These are phyloP conservation scores for Asterophora lycoperdoides DNA, from an alignment of 768 basidiomycete species.

Conservation along the genomic window DNA sequence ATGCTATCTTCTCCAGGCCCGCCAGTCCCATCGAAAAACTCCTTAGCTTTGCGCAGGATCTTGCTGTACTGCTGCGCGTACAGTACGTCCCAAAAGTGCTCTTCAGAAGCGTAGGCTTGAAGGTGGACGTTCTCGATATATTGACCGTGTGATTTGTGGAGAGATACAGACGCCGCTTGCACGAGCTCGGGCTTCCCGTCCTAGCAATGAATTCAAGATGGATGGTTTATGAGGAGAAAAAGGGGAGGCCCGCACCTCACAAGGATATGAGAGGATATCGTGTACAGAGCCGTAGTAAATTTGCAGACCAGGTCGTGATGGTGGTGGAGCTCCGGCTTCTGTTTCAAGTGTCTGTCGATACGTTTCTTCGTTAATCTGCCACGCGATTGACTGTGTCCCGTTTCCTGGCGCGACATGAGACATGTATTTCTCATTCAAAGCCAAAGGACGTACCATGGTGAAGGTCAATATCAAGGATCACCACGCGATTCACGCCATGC, in stretches of 20 bases:
- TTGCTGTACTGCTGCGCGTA: constrained; percentile 62
- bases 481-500: constrained; percentile 70
- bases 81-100: constrained; percentile 71
- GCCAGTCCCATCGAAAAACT: constrained; percentile 67
- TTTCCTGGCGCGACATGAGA: constrained; percentile 51
- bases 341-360: constrained; percentile 63
- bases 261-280: constrained; percentile 88
- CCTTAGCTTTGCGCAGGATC: constrained; percentile 62
- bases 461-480: constrained; percentile 91
- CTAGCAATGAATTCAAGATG: constrained; percentile 29
- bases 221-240: background rate
- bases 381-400: constrained; percentile 88
- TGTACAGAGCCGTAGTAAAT: constrained; percentile 93
- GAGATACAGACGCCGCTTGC: constrained; percentile 81
- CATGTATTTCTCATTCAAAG: background rate
- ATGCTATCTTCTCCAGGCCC: constrained; percentile 65
- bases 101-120: constrained; percentile 61
- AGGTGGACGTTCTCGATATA: constrained; percentile 86
- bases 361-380: constrained; percentile 89
- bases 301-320: constrained; percentile 43
- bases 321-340: constrained; percentile 34
- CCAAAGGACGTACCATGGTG: constrained; percentile 60
- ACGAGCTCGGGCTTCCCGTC: constrained; percentile 77
- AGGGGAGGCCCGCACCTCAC: constrained; percentile 62
- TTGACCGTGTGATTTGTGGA: constrained; percentile 81